Evolutionary conservation across 805 yeast genomes (phyloP), one percentile per base, ranked within the genome.

Genomic region (Kodamaea kaohsiungensis): DNA sequence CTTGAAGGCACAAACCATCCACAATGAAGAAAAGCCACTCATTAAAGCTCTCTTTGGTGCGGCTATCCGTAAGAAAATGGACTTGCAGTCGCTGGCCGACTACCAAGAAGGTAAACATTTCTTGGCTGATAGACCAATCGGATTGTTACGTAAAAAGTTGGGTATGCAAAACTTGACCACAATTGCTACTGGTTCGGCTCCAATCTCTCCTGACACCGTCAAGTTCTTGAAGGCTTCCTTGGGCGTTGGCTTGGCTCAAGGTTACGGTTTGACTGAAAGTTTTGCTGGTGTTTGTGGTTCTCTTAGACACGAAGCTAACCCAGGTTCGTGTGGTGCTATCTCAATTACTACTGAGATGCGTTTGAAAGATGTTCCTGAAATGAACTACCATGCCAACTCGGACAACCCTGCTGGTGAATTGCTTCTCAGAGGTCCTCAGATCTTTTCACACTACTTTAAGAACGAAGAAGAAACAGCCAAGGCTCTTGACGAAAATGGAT

Each of bases 231-330:
- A 84, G 62, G 84, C 85, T n/a, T 76, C 85, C 1, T 76, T 88
- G 51, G 82, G 81, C 56, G 67, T 81, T 53, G 83, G 81, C 73
- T 79, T 82, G 56, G 57, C 70, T 10, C 91, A 87, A 69, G 95
- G 93, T n/a, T 88, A 87, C 67, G 93, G 92, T 2, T 75, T 85
- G 40, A 84, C 89, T 5, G 91, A 86, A 66, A 75, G 86, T 13
- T 80, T 84, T 61, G 88, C 87, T 1, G 87, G 86, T 3, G 63
- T 79, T 51, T 67, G 75, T 18, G 58, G 75, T 67, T 65, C 73
- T 55, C 66, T 65, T 46, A 69, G 70, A 6, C 71, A 59, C 56
- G 90, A 86, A 53, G 57, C 69, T 30, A 61, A 68, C 38, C 74
- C 78, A 3, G 89, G 87, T n/a, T 73, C 84, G 2, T 80, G 85